A percentile compares a stretch with the other conserved stretches of the same genome.
Conservation (phyloP, 495 filamentous ascomycete species). For the Achaetomiella virescens region DNA sequence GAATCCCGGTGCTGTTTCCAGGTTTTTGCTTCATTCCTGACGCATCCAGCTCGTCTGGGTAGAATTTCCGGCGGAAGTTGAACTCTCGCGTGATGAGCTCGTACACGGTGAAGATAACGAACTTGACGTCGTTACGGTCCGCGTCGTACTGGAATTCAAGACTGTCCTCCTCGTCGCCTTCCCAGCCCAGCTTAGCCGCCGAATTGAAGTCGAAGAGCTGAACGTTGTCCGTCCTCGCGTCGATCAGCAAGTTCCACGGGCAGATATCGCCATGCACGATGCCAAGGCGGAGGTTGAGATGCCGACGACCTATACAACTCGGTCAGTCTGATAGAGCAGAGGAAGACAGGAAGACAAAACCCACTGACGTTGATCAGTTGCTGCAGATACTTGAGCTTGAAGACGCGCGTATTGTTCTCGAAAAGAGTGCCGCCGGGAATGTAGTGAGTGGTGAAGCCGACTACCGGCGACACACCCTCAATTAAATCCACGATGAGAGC, state of each 20-base stretch:
- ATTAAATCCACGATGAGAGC: conserved; percentile 27
- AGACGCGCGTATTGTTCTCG: conserved; percentile 20
- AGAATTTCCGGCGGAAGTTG: not conserved
- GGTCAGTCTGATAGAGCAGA: not conserved
- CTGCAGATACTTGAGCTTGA: conserved; percentile 32
- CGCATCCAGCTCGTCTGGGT: not conserved
- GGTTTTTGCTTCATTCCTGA: not conserved
- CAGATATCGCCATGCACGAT: conserved; percentile 6
- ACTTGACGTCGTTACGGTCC: not conserved
- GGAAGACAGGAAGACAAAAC: not conserved
- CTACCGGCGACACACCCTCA: conserved; percentile 25
- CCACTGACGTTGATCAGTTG: conserved; percentile 27
- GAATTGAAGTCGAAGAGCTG: not conserved
- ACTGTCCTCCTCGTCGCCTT: not conserved
- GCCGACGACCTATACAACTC: not conserved
- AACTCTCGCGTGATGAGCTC: not conserved
- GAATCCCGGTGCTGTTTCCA: not conserved
- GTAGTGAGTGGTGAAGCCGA: conserved; percentile 36
- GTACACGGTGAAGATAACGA: not conserved
- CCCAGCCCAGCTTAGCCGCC: not conserved
- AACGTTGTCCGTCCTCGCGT: not conserved
- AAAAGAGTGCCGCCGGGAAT: conserved; percentile 28
- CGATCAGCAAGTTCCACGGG: conserved; percentile 7
- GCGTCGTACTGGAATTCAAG: not conserved
- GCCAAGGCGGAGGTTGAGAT: conserved; percentile 3